Evolutionary conservation across 129 eudicot species (phyloP).

Genomic region (Flaveria robusta): DNA sequence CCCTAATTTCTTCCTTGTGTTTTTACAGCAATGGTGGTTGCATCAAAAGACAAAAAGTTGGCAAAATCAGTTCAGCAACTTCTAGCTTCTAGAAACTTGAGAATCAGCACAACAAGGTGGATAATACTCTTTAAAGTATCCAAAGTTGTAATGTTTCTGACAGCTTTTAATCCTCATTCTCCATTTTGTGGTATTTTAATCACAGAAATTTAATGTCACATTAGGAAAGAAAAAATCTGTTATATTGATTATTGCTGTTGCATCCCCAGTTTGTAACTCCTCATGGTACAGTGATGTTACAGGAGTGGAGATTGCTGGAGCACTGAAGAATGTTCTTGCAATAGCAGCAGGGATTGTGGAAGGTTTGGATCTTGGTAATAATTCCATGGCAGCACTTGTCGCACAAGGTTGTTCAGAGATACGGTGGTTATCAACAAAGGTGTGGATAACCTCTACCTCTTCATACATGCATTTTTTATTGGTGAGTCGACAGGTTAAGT

Average conservation of each 20-base stretch:
- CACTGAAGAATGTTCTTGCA: constrained; percentile 90
- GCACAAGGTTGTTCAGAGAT: constrained; percentile 98
- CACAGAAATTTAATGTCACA: constrained; percentile 5
- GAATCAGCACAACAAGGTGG: constrained; percentile 90
- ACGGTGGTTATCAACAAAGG: constrained; percentile 97
- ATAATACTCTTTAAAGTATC: constrained; percentile 11
- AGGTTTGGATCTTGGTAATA: constrained; percentile 92
- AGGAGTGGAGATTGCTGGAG: constrained; percentile 99
- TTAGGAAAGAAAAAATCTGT: constrained; percentile 4
- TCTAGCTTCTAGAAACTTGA: constrained; percentile 78
- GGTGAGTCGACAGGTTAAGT: not conserved
- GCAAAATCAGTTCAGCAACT: constrained; percentile 92
- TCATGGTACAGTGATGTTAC: constrained; percentile 94
- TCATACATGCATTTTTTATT: not conserved
- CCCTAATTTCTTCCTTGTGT: constrained; percentile 24
- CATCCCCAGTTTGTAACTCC: constrained; percentile 49
- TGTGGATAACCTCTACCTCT: constrained; percentile 27
- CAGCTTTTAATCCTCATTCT: constrained; percentile 1
- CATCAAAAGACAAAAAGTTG: constrained; percentile 86
- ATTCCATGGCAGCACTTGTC: constrained; percentile 99
- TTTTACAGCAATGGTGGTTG: constrained; percentile 88
- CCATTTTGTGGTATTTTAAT: not conserved
- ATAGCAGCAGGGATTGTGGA: constrained; percentile 98
- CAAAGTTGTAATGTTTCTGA: not conserved
- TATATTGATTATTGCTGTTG: constrained; percentile 1